phyloP scores from a whole-genome alignment of 768 basidiomycete genomes.

The Pulveroboletus ravenelii region DNA sequence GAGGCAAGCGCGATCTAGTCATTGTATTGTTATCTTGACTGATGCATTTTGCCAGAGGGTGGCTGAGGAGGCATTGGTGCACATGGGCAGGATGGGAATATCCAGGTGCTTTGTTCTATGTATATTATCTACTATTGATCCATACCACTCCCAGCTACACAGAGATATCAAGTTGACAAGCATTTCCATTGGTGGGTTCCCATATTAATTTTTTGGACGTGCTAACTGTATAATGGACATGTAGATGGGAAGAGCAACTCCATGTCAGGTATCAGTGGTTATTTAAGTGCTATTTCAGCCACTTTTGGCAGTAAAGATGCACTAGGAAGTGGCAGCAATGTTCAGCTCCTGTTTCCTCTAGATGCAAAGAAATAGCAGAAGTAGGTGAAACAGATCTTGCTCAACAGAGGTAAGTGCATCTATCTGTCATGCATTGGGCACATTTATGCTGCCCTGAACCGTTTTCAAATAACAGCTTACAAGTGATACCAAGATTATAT shows the following conservation, averaged over 20 bases:
- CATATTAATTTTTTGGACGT: not conserved
- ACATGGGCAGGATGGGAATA: too few species aligned
- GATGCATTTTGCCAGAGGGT: too few species aligned
- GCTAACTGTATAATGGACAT: not conserved
- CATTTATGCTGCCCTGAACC: too few species aligned
- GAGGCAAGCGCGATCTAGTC: too few species aligned
- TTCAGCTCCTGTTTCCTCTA: slow-evolving; percentile 62
- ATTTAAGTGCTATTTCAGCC: slow-evolving; percentile 36
- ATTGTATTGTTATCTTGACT: too few species aligned
- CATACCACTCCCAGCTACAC: slow-evolving; percentile 48
- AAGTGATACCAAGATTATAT: too few species aligned
- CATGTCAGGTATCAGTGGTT: slow-evolving; percentile 51
- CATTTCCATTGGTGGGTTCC: slow-evolving; percentile 77
- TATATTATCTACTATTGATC: slow-evolving; percentile 8
- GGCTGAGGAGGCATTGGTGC: too few species aligned
- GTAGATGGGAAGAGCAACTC: slow-evolving; percentile 74
- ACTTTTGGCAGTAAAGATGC: slow-evolving; percentile 33
- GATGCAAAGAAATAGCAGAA: slow-evolving; percentile 75
- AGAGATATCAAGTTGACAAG: slow-evolving; percentile 91
- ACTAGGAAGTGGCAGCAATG: slow-evolving; percentile 35
- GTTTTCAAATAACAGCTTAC: too few species aligned
- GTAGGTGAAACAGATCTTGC: slow-evolving; percentile 61
- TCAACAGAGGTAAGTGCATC: slow-evolving; percentile 52
- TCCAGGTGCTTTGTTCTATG: too few species aligned
- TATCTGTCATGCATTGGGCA: not conserved